Conservation (phyloP, 306 rosid genomes). For the Cicer pinnatifidum region DNA sequence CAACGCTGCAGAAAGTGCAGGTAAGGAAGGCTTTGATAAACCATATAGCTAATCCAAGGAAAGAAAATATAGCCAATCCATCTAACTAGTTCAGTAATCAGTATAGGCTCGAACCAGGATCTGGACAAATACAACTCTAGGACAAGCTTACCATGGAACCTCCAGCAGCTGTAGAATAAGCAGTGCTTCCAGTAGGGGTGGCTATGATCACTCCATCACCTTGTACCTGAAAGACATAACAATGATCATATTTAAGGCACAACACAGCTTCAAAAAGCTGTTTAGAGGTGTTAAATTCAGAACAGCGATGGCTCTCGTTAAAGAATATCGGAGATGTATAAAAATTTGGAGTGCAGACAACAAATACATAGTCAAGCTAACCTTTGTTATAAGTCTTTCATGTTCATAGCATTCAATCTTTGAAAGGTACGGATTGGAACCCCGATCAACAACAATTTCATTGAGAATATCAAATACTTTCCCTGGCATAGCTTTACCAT, state of each 20-base stretch:
- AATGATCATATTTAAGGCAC: conserved; percentile 34
- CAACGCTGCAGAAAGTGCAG: conserved; percentile 19
- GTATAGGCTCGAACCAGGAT: background rate
- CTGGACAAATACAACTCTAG: background rate
- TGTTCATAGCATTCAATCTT: conserved; percentile 95
- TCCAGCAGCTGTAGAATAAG: conserved; percentile 98
- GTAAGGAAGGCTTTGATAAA: conserved; percentile 26
- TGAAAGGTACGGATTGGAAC: conserved; percentile 98
- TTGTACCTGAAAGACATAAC: conserved; percentile 72
- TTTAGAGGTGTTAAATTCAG: conserved; percentile 23
- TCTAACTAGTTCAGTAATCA: conserved; percentile 29
- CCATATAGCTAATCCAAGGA: background rate
- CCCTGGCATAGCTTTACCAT: conserved; percentile 90
- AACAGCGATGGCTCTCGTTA: conserved; percentile 17
- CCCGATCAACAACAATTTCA: conserved; percentile 93
- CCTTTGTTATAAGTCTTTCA: conserved; percentile 96
- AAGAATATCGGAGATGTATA: conserved; percentile 14
- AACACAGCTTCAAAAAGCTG: conserved; percentile 42
- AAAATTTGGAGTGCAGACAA: conserved; percentile 29
- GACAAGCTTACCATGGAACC: conserved; percentile 87
- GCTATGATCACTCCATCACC: conserved; percentile 98
- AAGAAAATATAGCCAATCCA: conserved; percentile 5
- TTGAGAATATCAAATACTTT: conserved; percentile 90
- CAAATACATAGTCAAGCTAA: conserved; percentile 46
- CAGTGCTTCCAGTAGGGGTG: conserved; percentile 99